Percentiles rank a stretch among this genome's conserved stretches.
phyloP scores from a whole-genome alignment of 2,329 filamentous ascomycete species.

The Ascochyta lentis region DNA sequence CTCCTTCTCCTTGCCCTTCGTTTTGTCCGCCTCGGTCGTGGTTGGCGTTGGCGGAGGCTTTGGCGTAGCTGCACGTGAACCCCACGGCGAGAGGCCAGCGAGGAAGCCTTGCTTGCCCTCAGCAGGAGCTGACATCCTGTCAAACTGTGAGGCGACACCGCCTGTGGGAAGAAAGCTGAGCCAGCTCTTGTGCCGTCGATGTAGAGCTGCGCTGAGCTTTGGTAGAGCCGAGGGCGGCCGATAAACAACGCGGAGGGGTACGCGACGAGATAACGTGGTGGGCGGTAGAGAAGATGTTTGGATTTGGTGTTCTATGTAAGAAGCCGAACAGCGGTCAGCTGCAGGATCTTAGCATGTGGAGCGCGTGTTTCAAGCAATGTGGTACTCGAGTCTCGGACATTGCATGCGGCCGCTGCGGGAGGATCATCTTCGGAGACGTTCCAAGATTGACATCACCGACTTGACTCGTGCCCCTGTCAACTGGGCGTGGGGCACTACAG shows the following conservation, averaged over 20 bases:
- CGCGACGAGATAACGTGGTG: slow-evolving; percentile 23
- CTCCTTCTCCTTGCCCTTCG: slow-evolving; percentile 25
- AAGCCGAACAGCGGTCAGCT: slow-evolving; percentile 20
- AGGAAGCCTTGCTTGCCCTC: slow-evolving; percentile 54
- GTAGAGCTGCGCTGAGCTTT: slow-evolving; percentile 4
- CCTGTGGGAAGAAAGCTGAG: slow-evolving; percentile 21
- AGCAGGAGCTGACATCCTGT: slow-evolving; percentile 51
- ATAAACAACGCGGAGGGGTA: slow-evolving; percentile 12
- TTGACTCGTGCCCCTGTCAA: slow-evolving; percentile 1
- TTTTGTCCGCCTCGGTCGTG: slow-evolving; percentile 29
- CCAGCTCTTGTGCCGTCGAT: slow-evolving; percentile 29
- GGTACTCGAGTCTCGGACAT: slow-evolving; percentile 7
- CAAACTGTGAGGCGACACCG: slow-evolving; percentile 22
- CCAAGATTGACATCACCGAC: slow-evolving; percentile 16
- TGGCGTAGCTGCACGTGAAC: slow-evolving; percentile 52
- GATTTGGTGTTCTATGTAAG: slow-evolving; percentile 10
- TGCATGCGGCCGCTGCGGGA: slow-evolving; percentile 17
- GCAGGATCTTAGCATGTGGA: slow-evolving; percentile 11
- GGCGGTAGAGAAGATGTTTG: slow-evolving; percentile 6
- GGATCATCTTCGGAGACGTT: slow-evolving; percentile 8
- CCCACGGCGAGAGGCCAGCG: slow-evolving; percentile 57
- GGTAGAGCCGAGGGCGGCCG: slow-evolving; percentile 5
- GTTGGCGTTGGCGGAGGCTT: slow-evolving; percentile 46
- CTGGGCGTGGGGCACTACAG: slow-evolving; percentile 1
- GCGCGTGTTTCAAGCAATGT: slow-evolving; percentile 16